Base-by-base conservation (phyloP, 495 filamentous ascomycete species). In the Neurospora pannonica region DNA sequence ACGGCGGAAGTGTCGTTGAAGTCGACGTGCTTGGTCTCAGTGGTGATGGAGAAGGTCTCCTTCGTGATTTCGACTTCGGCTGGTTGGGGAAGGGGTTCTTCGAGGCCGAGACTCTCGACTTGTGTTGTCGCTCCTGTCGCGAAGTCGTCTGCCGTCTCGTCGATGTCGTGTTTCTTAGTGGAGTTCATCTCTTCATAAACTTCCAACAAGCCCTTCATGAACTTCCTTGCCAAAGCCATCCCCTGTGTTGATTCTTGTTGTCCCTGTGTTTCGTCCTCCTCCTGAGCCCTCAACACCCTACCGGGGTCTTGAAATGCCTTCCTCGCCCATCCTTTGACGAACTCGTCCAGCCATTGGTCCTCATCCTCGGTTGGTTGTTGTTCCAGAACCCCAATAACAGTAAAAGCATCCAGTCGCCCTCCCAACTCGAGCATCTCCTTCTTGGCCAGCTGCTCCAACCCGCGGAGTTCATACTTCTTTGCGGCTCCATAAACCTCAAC, bases 401-500 rank as follows among this genome's bases (percentile, higher is more conserved):
- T 34, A 11, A 67, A 67, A 67, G 54, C 54, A 36, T 67, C 54
- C 28, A 67, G 28, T 67, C 54, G 24, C 6, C 54, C 54, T 17
- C 54, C 54, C 6, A 67, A 15, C 13, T 67, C 28, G 13, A 67
- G 54, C 54, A 80, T 75, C 8, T 75, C 60, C 10, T 70, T 48
- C 37, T 69, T 72, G n/a, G 74, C 74, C 21, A 72, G 72, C 5
- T 71, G 72, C 42, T 78, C 74, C 7, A 82, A 72, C 0, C 71
- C 75, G 10, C 31, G 17, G 5, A 79, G 60, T 17, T 74, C 71
- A 31, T 76, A 72, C 2, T 62, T 46, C 5, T 71, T 37, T 3
- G 78, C 72, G 2, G 73, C 67, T 1, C 73, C 28, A 62, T 79
- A 79, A 4, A 77, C 74, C 36, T 77, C 73, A 5, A 79, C 70